Evolutionary conservation across 225 moss, liverwort and hornwort species (phyloP).

Genomic region (Neckera pumila): DNA sequence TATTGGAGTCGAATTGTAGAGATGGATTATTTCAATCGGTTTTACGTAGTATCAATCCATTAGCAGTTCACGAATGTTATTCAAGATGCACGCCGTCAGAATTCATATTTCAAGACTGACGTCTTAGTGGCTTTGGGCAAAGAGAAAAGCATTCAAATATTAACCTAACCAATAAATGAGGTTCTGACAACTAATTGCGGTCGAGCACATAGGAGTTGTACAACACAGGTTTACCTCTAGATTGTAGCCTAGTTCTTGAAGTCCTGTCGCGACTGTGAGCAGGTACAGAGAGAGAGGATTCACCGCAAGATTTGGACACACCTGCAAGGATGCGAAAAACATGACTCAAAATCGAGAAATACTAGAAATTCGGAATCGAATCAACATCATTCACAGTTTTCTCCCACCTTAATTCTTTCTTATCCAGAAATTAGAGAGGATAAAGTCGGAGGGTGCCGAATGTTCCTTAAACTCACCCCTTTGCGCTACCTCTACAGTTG

Average conservation of each 20-base stretch:
- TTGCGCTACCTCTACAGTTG: neutral
- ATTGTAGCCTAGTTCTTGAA: slow-evolving; percentile 33
- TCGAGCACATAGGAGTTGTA: neutral
- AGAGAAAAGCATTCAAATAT: neutral
- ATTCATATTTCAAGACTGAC: neutral
- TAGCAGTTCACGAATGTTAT: neutral
- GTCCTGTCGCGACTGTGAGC: slow-evolving; percentile 31
- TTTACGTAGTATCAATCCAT: neutral
- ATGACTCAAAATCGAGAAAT: neutral
- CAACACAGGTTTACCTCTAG: slow-evolving; percentile 15
- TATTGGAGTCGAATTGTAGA: neutral
- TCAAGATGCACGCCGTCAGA: neutral
- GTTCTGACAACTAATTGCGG: neutral
- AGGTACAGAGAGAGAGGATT: slow-evolving; percentile 30
- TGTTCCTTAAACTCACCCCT: neutral
- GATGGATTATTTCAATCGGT: neutral
- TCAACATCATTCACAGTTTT: neutral
- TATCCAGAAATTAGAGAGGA: neutral
- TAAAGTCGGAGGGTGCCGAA: neutral
- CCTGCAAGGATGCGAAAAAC: slow-evolving; percentile 6
- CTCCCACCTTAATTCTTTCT: neutral
- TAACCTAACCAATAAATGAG: neutral
- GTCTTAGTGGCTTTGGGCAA: neutral
- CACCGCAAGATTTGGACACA: slow-evolving; percentile 30
- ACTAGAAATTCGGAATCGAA: neutral